Evolutionary conservation across 1,284 basidiomycete species (phyloP).

Genomic region (Sporisorium iseilematis-ciliati): DNA sequence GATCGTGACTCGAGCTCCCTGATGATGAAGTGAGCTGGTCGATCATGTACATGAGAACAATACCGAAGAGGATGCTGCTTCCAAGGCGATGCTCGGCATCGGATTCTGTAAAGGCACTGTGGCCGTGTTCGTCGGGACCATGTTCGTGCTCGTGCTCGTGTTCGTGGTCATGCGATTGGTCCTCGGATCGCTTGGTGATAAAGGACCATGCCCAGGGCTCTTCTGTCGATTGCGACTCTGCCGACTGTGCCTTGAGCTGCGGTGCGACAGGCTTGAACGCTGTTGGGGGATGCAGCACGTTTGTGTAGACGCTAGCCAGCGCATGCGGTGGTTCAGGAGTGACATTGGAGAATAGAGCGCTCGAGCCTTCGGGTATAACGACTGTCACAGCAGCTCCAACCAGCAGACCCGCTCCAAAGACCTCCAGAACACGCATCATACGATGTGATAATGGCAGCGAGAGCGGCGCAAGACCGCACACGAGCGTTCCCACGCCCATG

Average conservation of each 20-base stretch:
- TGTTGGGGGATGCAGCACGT: slow-evolving; percentile 14
- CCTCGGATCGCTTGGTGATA: slow-evolving; percentile 29
- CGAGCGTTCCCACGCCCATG: slow-evolving; percentile 63
- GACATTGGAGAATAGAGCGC: slow-evolving; percentile 36
- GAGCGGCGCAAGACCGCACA: slow-evolving; percentile 61
- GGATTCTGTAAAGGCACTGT: slow-evolving; percentile 16
- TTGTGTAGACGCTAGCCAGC: slow-evolving; percentile 5
- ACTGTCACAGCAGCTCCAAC: slow-evolving; percentile 66
- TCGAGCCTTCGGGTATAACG: slow-evolving; percentile 65
- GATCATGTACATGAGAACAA: slow-evolving; percentile 65
- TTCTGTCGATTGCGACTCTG: not conserved
- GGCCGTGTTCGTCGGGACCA: slow-evolving; percentile 6
- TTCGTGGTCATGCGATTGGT: slow-evolving; percentile 6
- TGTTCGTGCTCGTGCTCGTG: slow-evolving; percentile 21
- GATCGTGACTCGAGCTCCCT: slow-evolving; percentile 4
- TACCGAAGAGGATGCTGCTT: slow-evolving; percentile 59
- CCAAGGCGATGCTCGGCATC: slow-evolving; percentile 58
- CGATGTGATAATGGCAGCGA: slow-evolving; percentile 56
- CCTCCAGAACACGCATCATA: slow-evolving; percentile 61
- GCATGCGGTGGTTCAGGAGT: slow-evolving; percentile 16
- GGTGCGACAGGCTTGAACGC: slow-evolving; percentile 7
- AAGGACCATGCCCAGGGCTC: slow-evolving; percentile 45
- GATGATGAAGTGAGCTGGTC: slow-evolving; percentile 40
- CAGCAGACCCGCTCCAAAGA: slow-evolving; percentile 65
- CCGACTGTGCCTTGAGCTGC: not conserved